phyloP scores from a whole-genome alignment of 305 asterid species.

The Fraxinus ornus region DNA sequence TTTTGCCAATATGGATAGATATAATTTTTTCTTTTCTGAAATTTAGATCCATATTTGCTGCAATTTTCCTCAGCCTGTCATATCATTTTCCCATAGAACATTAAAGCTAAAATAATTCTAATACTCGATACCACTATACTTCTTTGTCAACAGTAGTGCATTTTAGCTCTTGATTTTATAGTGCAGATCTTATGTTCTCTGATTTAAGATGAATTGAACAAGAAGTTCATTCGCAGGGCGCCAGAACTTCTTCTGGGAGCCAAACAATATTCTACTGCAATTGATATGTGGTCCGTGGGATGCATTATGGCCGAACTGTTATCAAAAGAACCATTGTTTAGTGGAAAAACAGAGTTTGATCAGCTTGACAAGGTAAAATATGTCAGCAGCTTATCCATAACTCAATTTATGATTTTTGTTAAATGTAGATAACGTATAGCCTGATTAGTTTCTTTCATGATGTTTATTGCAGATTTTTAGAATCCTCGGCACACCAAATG shows the following conservation, averaged over 20 bases:
- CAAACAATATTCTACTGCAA: conserved; percentile 76
- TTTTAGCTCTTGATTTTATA: conserved; percentile 5
- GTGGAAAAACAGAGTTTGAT: conserved; percentile 70
- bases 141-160: neutral
- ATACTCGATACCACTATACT: neutral
- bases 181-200: neutral
- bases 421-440: neutral
- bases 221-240: conserved; percentile 50
- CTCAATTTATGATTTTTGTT: conserved; percentile 6
- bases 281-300: conserved; percentile 96
- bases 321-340: conserved; percentile 66
- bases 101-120: neutral
- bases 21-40: neutral
- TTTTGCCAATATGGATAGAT: neutral
- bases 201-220: neutral
- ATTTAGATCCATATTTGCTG: neutral
- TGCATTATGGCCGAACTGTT: conserved; percentile 92
- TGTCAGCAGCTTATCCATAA: neutral
- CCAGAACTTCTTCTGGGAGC: conserved; percentile 92
- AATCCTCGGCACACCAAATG: conserved; percentile 84
- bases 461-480: conserved; percentile 54
- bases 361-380: conserved; percentile 75
- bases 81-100: neutral
- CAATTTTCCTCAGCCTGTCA: neutral
- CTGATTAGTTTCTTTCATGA: conserved; percentile 19